phyloP scores from a whole-genome alignment of 805 yeast species.

The Kodamaea neixiangensis region DNA sequence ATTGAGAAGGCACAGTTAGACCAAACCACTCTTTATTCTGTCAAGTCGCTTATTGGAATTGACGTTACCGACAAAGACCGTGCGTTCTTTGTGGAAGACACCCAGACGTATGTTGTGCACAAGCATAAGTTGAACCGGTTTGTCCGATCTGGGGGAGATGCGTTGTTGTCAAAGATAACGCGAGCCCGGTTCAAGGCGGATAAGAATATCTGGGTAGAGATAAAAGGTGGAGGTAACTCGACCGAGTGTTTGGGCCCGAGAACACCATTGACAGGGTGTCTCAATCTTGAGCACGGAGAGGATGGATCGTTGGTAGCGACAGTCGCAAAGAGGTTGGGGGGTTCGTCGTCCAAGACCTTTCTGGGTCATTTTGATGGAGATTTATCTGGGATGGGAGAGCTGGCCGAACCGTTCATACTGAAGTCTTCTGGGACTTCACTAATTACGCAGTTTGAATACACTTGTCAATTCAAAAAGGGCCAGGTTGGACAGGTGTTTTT shows the following conservation, averaged over 20 bases:
- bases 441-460: conserved; percentile 11
- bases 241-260: conserved; percentile 1
- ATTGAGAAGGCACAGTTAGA: not conserved
- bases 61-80: conserved; percentile 2
- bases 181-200: conserved; percentile 3
- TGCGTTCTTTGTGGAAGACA: conserved; percentile 11
- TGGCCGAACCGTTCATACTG: not conserved
- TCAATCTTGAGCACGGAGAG: conserved; percentile 19
- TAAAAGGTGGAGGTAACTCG: not conserved
- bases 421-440: not conserved
- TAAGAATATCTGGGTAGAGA: conserved; percentile 20
- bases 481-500: conserved; percentile 24
- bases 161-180: conserved; percentile 1
- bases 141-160: conserved; percentile 7
- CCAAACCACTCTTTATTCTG: not conserved
- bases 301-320: conserved; percentile 22
- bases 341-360: not conserved
- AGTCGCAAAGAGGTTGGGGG: conserved; percentile 17
- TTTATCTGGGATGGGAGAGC: not conserved
- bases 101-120: conserved; percentile 17
- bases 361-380: not conserved
- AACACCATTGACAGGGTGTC: conserved; percentile 22
- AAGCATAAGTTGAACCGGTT: conserved; percentile 19
- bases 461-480: conserved; percentile 20
- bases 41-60: not conserved